phyloP scores from a whole-genome alignment of 2,329 filamentous ascomycete genomes.

The Colletotrichum siamense region DNA sequence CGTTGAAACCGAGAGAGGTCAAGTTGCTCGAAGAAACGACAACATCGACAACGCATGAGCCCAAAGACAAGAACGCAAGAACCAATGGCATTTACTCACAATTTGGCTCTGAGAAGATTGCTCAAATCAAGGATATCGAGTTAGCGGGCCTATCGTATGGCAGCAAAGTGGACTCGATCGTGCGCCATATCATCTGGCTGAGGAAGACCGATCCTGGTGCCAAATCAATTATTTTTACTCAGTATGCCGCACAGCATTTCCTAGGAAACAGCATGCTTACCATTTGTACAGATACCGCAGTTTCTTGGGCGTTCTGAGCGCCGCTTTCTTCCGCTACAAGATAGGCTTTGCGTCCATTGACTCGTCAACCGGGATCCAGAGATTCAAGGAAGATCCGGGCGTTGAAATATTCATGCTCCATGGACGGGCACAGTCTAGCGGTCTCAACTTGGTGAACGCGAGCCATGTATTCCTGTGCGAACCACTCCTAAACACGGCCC shows the following conservation, averaged over 20 bases:
- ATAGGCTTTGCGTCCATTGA: conserved; percentile 79
- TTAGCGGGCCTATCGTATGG: conserved; percentile 78
- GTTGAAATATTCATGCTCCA: conserved; percentile 88
- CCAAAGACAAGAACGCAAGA: conserved; percentile 25
- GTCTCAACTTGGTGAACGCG: conserved; percentile 89
- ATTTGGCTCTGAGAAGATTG: conserved; percentile 73
- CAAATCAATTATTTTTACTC: conserved; percentile 94
- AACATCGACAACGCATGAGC: not conserved
- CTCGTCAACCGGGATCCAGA: conserved; percentile 69
- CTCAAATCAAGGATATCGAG: conserved; percentile 83
- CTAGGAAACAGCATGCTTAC: conserved; percentile 12
- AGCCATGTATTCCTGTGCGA: conserved; percentile 96
- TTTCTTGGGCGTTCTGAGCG: conserved; percentile 76
- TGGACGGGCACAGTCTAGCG: conserved; percentile 85
- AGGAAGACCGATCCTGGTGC: conserved; percentile 83
- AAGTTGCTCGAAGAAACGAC: conserved; percentile 58
- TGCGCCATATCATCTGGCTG: conserved; percentile 85
- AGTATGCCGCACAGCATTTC: conserved; percentile 45
- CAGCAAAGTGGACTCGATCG: conserved; percentile 86
- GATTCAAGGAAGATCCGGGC: conserved; percentile 76
- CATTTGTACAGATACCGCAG: conserved; percentile 62
- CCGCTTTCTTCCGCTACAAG: conserved; percentile 72
- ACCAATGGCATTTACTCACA: conserved; percentile 73
- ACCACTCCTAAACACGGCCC: conserved; percentile 88
- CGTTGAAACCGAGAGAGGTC: conserved; percentile 77